These are phyloP conservation scores for Psilocybe cyanescens DNA, from an alignment of 768 basidiomycete species.

Conservation along the genomic window DNA sequence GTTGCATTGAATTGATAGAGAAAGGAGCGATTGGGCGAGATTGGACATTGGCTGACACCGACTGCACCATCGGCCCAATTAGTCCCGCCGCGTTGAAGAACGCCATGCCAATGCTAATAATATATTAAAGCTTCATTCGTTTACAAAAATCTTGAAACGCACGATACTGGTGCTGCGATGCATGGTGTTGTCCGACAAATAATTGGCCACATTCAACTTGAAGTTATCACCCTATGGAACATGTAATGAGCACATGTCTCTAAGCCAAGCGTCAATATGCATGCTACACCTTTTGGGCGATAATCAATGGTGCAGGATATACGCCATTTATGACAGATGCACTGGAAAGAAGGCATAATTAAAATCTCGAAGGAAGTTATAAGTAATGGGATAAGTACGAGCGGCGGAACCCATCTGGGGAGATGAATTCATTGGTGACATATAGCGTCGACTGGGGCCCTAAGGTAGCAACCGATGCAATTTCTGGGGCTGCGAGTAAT, in stretches of 20 bases:
- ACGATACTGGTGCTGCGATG: constrained; percentile 36
- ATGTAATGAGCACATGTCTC: neutral
- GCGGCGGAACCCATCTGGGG: constrained; percentile 55
- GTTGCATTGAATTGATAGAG: constrained; percentile 18
- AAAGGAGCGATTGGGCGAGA: constrained; percentile 39
- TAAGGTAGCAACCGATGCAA: constrained; percentile 15
- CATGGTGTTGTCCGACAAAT: constrained; percentile 38
- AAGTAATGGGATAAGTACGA: constrained; percentile 5
- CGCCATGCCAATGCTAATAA: constrained; percentile 47
- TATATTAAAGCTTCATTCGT: constrained; percentile 36
- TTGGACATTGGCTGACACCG: constrained; percentile 43
- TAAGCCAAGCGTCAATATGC: neutral
- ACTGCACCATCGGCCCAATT: constrained; percentile 42
- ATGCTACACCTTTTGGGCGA: constrained; percentile 21
- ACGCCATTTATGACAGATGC: constrained; percentile 25
- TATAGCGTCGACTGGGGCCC: constrained; percentile 35
- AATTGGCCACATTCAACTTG: constrained; percentile 42
- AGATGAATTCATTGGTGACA: constrained; percentile 45
- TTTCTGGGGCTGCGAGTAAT: neutral
- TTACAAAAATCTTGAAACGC: neutral
- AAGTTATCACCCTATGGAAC: constrained; percentile 24
- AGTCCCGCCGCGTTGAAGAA: constrained; percentile 33
- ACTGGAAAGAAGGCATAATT: constrained; percentile 4
- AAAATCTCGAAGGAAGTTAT: too few species aligned
- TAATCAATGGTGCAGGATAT: constrained; percentile 27